Conservation (phyloP, 2,329 filamentous ascomycete genomes). For the Graphilbum ipis-grandicollis region DNA sequence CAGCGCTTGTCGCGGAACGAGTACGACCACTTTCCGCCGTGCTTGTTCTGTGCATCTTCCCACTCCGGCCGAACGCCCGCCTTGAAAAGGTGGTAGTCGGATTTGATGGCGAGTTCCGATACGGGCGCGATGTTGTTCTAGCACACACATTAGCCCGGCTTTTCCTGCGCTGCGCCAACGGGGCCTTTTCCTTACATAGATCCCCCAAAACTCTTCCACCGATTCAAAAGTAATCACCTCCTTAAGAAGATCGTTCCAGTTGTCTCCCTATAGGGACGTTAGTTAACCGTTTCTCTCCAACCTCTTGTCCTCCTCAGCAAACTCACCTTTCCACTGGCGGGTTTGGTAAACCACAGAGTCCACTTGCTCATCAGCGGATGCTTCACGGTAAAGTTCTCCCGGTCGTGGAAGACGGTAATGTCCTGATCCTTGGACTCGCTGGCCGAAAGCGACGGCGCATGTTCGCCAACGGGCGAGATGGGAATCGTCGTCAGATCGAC, state of each 20-base stretch:
- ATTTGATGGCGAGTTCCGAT: slow-evolving; percentile 90
- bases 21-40: slow-evolving; percentile 98
- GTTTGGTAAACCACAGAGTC: slow-evolving; percentile 99
- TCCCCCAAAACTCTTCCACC: slow-evolving; percentile 98
- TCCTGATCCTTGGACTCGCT: slow-evolving; percentile 37
- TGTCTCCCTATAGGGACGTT: slow-evolving; percentile 54
- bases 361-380: slow-evolving; percentile 94
- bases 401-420: slow-evolving; percentile 93
- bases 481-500: slow-evolving; percentile 53
- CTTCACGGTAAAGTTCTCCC: slow-evolving; percentile 99
- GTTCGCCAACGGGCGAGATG: slow-evolving; percentile 46
- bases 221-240: slow-evolving; percentile 98
- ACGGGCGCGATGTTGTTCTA: slow-evolving; percentile 98
- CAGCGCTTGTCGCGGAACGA: slow-evolving; percentile 91
- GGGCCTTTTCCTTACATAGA: slow-evolving; percentile 72
- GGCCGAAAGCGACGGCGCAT: slow-evolving; percentile 24
- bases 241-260: slow-evolving; percentile 97
- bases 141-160: not conserved
- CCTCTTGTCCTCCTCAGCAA: not conserved
- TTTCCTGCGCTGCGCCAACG: too few relatives aligned
- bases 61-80: slow-evolving; percentile 91
- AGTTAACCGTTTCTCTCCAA: slow-evolving; percentile 1
- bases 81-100: slow-evolving; percentile 99
- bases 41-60: slow-evolving; percentile 98
- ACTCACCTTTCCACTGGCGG: slow-evolving; percentile 78